phyloP scores from a whole-genome alignment of 2,329 filamentous ascomycete species.

The Phaeomoniella chlamydospora region DNA sequence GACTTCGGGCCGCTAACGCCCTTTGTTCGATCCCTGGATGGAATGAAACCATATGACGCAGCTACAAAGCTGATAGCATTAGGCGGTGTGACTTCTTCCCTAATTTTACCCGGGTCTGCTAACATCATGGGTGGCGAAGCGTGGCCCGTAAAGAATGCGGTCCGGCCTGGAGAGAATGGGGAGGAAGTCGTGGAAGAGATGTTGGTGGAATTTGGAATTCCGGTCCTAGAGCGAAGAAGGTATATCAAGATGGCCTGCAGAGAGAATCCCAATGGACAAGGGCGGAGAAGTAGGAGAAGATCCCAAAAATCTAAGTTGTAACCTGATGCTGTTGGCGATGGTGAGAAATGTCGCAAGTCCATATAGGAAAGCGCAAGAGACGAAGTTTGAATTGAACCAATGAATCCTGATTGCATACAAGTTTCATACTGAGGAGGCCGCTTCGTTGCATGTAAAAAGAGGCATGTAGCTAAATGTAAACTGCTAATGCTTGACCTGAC shows the following conservation, averaged over 20 bases:
- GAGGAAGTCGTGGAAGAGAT: not conserved
- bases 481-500: too few species aligned
- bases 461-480: too few species aligned
- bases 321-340: slow-evolving; percentile 25
- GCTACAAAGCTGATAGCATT: slow-evolving; percentile 58
- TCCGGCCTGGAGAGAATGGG: slow-evolving; percentile 21
- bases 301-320: too few species aligned
- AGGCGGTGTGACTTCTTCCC: slow-evolving; percentile 53
- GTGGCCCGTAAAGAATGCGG: slow-evolving; percentile 53
- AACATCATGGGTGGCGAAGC: slow-evolving; percentile 63
- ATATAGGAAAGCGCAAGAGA: too few species aligned
- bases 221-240: slow-evolving; percentile 37
- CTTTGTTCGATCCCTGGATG: slow-evolving; percentile 53
- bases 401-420: too few species aligned
- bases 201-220: not conserved
- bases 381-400: too few species aligned
- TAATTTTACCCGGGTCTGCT: slow-evolving; percentile 53
- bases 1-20: slow-evolving; percentile 44
- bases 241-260: slow-evolving; percentile 69
- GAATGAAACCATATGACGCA: slow-evolving; percentile 46
- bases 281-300: slow-evolving; percentile 40
- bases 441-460: too few species aligned
- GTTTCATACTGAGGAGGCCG: too few species aligned
- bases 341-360: too few species aligned
- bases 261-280: slow-evolving; percentile 53